These are phyloP conservation scores for Trichopus zeylanicus DNA, from an alignment of 116 monocot genomes.

Conservation along the genomic window DNA sequence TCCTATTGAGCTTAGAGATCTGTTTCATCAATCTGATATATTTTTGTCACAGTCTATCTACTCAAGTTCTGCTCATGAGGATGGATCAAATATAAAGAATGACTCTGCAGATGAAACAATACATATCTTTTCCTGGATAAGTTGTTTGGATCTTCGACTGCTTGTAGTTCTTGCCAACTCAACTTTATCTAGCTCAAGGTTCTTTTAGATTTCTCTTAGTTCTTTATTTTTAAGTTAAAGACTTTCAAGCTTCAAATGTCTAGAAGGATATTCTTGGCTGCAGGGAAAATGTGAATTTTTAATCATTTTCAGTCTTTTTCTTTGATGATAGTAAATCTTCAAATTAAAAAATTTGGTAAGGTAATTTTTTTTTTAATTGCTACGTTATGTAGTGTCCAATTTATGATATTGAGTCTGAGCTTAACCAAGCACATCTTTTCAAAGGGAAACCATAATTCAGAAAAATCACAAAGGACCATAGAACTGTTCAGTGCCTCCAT, in stretches of 20 bases:
- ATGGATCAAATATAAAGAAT: background rate
- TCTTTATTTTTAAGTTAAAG: background rate
- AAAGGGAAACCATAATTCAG: no score
- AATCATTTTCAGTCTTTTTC: background rate
- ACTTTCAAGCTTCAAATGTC: no score
- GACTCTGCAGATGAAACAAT: constrained; percentile 10
- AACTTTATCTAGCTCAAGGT: constrained; percentile 52
- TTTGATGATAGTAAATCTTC: background rate
- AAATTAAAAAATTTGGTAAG: no score
- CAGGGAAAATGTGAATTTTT: no score
- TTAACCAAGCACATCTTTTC: background rate
- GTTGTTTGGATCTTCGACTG: constrained; percentile 43
- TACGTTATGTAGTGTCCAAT: background rate
- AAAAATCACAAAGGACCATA: background rate
- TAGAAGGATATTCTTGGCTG: no score
- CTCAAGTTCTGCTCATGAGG: background rate
- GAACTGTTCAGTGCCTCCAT: background rate
- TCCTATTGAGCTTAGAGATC: background rate
- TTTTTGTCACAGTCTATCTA: background rate
- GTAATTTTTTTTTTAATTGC: no score
- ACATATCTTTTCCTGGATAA: constrained; percentile 42
- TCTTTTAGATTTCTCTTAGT: constrained; percentile 1
- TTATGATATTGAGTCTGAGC: background rate
- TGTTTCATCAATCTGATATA: background rate
- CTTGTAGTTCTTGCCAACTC: constrained; percentile 55